Evolutionary conservation across 1,284 basidiomycete species (phyloP), one percentile per base, ranked within the genome.

Genomic region (Irpex sp.): DNA sequence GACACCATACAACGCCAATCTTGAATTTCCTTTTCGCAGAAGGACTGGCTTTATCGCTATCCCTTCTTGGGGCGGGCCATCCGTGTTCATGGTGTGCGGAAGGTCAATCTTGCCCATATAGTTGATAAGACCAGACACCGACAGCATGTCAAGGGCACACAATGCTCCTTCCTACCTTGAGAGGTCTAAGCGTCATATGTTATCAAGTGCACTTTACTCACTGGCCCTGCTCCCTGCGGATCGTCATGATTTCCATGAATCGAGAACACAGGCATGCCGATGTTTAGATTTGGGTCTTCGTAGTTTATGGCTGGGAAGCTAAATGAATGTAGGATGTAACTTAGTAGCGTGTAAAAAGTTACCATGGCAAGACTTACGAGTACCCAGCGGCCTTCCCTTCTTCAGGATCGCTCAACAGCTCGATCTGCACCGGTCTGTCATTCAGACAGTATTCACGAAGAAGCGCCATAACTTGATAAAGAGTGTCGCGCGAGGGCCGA

Each of bases 231-330:
- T 21, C 97, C 97, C 77, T 99, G 97, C 36, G 97, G 97, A 70
- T 99, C 97, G 72, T 99, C 97, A 75, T 99, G 97, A 72, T 99
- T 99, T 50, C 97, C 97, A 71, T 99, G 97, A 54, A 99, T 99
- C 0, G 96, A 98, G 77, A 99, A 99, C 21, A 98, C 92, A 1
- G 97, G 97, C 33, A 97, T 94, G 19, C 87, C 89, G 59, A 99
- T 85, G 71, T 99, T 99, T 63, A 98, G 82, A 73, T 99, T 98
- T 0, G 90, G 87, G 72, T 99, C 97, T 77, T 99, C 95, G 71
- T 99, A 99, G 74, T 99, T 99, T 68, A 99, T 81, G 0, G 94
- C 93, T 2, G 97, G 97, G 72, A 98, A 99, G 31, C 94, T 97
- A 70, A 39, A 39, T 9, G 15, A 8, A 15, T 43, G 55, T 66